These are phyloP conservation scores for Pythium pectinolyticum DNA, from an alignment of 352 stramenopile species.

Conservation along the genomic window DNA sequence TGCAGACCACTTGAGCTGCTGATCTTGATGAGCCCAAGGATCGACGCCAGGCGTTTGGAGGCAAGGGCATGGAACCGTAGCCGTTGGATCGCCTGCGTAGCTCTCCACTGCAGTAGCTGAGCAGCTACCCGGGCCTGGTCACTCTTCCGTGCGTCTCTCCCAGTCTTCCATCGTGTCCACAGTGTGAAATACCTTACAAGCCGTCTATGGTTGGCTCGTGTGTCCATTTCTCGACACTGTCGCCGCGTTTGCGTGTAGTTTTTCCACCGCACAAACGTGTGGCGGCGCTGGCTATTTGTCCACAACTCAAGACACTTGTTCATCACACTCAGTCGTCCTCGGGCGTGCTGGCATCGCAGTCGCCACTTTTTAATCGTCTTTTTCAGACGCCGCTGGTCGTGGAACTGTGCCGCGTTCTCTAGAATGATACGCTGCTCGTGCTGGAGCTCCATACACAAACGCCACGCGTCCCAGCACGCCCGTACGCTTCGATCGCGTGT, in stretches of 20 bases:
- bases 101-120: slow-evolving; percentile 1
- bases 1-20: slow-evolving; percentile 2
- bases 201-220: background rate
- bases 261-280: slow-evolving; percentile 10
- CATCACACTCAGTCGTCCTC: background rate
- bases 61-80: background rate
- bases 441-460: background rate
- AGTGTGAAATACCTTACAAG: background rate
- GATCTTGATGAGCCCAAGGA: slow-evolving; percentile 8
- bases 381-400: background rate
- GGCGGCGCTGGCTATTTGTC: background rate
- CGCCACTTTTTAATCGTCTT: background rate
- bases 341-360: background rate
- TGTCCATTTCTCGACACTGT: background rate
- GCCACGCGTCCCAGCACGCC: slow-evolving; percentile 16
- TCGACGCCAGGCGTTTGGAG: slow-evolving; percentile 5
- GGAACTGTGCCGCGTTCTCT: background rate
- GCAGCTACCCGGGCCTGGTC: background rate
- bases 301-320: slow-evolving; percentile 7
- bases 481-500: background rate
- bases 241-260: background rate
- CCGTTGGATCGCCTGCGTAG: background rate
- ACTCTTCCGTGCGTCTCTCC: background rate
- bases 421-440: background rate
- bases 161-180: slow-evolving; percentile 11